These are phyloP conservation scores for Chlamydomonas reinhardtii DNA, from an alignment of 163 green algal genomes.

Conservation along the genomic window DNA sequence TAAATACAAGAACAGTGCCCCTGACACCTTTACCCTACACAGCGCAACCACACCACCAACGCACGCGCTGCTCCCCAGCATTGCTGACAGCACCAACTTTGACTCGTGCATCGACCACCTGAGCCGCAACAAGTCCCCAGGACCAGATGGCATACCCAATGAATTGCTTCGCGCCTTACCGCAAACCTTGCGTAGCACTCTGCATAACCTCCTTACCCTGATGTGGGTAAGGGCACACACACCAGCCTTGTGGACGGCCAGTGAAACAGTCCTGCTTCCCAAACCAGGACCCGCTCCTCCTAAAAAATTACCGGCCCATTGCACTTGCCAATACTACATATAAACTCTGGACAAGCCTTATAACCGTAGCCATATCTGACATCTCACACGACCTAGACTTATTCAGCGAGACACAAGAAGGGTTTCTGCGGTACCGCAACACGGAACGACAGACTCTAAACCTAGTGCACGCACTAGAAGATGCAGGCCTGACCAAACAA, in stretches of 20 bases:
- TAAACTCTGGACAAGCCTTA: slow-evolving; percentile 57
- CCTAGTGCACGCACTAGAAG: slow-evolving; percentile 41
- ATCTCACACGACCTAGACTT: slow-evolving; percentile 12
- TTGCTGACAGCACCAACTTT: background rate
- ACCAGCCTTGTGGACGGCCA: slow-evolving; percentile 45
- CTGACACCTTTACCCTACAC: background rate
- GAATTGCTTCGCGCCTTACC: slow-evolving; percentile 50
- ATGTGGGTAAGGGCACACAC: slow-evolving; percentile 52
- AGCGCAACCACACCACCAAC: background rate
- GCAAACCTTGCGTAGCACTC: background rate
- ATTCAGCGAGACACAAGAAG: slow-evolving; percentile 43
- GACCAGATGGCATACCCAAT: slow-evolving; percentile 49
- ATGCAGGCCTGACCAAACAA: slow-evolving; percentile 20
- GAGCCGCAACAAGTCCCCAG: slow-evolving; percentile 38
- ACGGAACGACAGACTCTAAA: slow-evolving; percentile 35
- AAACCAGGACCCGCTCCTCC: slow-evolving; percentile 45
- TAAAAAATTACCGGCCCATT: slow-evolving; percentile 53
- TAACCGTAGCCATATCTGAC: slow-evolving; percentile 16
- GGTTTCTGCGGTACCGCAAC: slow-evolving; percentile 35
- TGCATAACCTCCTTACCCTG: slow-evolving; percentile 39
- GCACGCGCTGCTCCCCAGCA: background rate
- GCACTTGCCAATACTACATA: slow-evolving; percentile 40
- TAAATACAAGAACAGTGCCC: background rate
- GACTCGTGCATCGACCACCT: background rate
- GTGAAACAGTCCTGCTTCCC: slow-evolving; percentile 47